Conservation (phyloP, 306 rosid species). For the Pyrus communis region DNA sequence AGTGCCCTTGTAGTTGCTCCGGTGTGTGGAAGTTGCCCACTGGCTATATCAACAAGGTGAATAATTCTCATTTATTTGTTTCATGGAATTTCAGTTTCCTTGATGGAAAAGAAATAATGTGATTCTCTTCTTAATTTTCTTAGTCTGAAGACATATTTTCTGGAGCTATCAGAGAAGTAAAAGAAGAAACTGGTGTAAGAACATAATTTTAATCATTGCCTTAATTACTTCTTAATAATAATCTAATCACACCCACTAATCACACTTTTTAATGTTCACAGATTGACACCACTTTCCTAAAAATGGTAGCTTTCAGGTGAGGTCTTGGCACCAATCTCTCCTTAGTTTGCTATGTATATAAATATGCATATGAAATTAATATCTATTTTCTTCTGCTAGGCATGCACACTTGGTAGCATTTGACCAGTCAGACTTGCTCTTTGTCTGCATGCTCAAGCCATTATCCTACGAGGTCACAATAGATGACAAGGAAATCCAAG, state of each 20-base stretch:
- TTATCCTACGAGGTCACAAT: constrained; percentile 24
- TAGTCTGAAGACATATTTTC: constrained; percentile 38
- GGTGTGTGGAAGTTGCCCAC: constrained; percentile 37
- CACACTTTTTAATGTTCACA: neutral
- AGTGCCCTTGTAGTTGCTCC: constrained; percentile 28
- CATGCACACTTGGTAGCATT: constrained; percentile 35
- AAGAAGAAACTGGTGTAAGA: constrained; percentile 46
- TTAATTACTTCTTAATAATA: neutral
- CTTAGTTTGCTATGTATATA: neutral
- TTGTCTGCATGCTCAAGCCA: constrained; percentile 44
- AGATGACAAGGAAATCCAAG: constrained; percentile 42
- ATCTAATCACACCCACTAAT: neutral
- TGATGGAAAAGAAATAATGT: neutral
- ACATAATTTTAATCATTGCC: neutral
- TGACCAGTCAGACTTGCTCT: constrained; percentile 40
- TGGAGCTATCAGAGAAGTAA: constrained; percentile 39
- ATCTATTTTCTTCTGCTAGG: neutral
- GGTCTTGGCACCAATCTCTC: neutral
- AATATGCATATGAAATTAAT: neutral
- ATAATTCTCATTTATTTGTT: neutral
- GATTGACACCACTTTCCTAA: constrained; percentile 36
- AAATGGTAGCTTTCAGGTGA: constrained; percentile 47
- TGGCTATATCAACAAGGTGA: constrained; percentile 39
- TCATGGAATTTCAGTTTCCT: neutral
- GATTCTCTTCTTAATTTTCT: neutral